These are phyloP conservation scores for Mucor saturninus DNA, from an alignment of 371 early-diverging fungal genomes.

Conservation along the genomic window DNA sequence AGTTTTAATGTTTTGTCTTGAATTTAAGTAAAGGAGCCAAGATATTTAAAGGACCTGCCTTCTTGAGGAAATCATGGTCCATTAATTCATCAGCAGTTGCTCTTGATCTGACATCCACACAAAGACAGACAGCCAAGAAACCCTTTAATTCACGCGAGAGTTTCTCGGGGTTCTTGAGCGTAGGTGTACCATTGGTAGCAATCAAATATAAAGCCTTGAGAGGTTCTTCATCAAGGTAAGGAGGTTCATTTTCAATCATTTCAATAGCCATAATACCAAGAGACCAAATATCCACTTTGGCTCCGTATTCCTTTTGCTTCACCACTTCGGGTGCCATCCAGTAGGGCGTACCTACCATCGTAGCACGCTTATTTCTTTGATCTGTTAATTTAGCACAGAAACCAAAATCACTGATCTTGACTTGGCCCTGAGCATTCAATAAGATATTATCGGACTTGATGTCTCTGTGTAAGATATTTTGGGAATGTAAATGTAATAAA, in stretches of 20 bases:
- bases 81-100: constrained; percentile 85
- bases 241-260: constrained; percentile 97
- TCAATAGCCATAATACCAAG: constrained; percentile 96
- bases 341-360: constrained; percentile 97
- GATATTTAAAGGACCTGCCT: constrained; percentile 57
- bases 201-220: constrained; percentile 94
- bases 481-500: constrained; percentile 87
- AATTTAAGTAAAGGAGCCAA: constrained; percentile 63
- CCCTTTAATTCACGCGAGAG: constrained; percentile 81
- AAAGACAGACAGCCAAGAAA: constrained; percentile 87
- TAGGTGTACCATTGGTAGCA: constrained; percentile 96
- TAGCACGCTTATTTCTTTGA: constrained; percentile 87
- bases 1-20: constrained; percentile 32
- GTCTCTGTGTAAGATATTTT: constrained; percentile 95
- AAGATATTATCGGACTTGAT: constrained; percentile 97
- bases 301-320: constrained; percentile 87
- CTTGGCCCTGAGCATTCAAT: constrained; percentile 82
- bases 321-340: constrained; percentile 96
- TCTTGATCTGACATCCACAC: constrained; percentile 88
- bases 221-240: constrained; percentile 95
- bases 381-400: constrained; percentile 94
- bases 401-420: constrained; percentile 93
- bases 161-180: constrained; percentile 85
- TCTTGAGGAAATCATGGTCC: constrained; percentile 76
- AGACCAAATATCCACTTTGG: constrained; percentile 93